phyloP scores from a whole-genome alignment of 768 basidiomycete species.

The Thelephora ganbajun region DNA sequence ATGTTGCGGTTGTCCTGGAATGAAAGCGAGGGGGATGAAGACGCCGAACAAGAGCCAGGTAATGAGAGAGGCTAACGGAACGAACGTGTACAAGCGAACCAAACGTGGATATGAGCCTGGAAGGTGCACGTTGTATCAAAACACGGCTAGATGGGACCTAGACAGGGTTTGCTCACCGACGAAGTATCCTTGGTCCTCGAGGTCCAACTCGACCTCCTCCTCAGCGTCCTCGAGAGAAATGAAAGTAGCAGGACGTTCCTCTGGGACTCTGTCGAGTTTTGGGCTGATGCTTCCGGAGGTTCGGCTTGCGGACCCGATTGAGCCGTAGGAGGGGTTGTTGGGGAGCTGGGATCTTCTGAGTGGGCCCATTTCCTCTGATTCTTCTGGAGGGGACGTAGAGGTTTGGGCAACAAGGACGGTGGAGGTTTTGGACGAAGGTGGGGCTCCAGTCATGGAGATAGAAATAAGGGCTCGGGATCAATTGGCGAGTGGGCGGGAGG shows the following conservation, averaged over 20 bases:
- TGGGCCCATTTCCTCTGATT: not conserved
- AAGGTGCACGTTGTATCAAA: constrained; percentile 4
- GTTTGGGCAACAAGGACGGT: not conserved
- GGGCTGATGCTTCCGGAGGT: not conserved
- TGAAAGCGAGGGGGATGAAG: constrained; percentile 31
- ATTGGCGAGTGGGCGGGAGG: too few species aligned
- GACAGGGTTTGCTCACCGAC: constrained; percentile 21
- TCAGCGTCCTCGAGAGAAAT: constrained; percentile 23
- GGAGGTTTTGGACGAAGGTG: too few species aligned
- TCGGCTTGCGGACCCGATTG: not conserved
- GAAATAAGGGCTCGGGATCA: too few species aligned
- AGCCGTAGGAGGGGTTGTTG: not conserved
- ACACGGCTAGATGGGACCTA: not conserved
- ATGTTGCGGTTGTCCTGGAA: constrained; percentile 24
- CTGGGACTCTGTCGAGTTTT: constrained; percentile 14
- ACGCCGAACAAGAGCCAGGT: constrained; percentile 35
- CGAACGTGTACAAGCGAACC: constrained; percentile 41
- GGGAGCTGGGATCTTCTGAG: not conserved
- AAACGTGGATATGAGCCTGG: constrained; percentile 51
- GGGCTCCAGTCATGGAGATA: too few species aligned
- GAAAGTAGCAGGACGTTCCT: constrained; percentile 14
- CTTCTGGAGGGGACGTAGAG: not conserved
- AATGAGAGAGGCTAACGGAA: constrained; percentile 37
- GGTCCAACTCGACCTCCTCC: constrained; percentile 27
- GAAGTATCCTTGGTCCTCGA: constrained; percentile 37